A percentile compares a stretch with the other conserved stretches of the same genome.
These are phyloP conservation scores for Populus nigra DNA, from an alignment of 345 rosid genomes.

Conservation along the genomic window DNA sequence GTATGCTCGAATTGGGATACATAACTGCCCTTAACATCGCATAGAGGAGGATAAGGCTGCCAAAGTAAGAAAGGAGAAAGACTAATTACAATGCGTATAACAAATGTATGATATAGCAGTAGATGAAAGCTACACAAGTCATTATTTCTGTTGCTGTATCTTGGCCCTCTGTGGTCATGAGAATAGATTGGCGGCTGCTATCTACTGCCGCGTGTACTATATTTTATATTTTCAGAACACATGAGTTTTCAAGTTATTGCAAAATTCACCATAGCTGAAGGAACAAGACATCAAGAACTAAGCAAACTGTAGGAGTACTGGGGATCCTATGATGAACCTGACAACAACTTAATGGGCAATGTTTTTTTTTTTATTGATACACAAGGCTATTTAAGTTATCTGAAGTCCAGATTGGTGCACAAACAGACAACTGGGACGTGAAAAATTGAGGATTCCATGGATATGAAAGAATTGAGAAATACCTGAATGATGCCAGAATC, in stretches of 20 bases:
- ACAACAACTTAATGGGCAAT: too few relatives aligned
- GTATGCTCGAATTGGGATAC: constrained; percentile 96
- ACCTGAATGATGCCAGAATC: constrained; percentile 93
- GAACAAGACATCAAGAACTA: neutral
- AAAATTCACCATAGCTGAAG: neutral
- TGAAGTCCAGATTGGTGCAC: neutral
- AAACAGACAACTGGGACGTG: neutral
- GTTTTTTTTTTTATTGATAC: neutral
- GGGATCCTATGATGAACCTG: neutral
- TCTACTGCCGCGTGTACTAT: neutral
- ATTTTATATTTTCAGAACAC: neutral
- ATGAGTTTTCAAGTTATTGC: neutral
- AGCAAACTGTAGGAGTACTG: neutral
- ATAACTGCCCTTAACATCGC: constrained; percentile 83
- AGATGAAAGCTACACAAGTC: neutral
- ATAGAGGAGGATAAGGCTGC: constrained; percentile 91
- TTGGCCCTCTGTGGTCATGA: neutral
- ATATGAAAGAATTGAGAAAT: constrained; percentile 1
- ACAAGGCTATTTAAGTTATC: neutral
- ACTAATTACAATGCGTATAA: neutral
- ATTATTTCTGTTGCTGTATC: neutral
- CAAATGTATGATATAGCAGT: neutral
- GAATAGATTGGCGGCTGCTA: neutral
- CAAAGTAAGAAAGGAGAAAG: neutral
- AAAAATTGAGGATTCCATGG: neutral